These are phyloP conservation scores for Blumeriella jaapii DNA, from an alignment of 2,329 filamentous ascomycete species.

Conservation along the genomic window DNA sequence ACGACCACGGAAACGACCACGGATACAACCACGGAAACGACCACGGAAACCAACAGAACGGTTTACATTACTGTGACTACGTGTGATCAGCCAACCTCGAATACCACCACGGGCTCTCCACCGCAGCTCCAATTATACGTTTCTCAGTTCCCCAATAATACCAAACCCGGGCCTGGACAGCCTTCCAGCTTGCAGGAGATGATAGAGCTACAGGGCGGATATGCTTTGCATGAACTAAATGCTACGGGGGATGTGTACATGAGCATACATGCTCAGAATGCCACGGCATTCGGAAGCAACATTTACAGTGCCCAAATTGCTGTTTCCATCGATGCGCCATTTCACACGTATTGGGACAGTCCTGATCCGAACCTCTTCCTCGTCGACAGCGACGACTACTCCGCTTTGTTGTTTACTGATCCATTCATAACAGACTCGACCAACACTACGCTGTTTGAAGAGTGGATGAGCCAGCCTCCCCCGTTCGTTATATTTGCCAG, in stretches of 20 bases:
- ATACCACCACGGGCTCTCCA: conserved; percentile 31
- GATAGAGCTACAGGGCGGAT: conserved; percentile 19
- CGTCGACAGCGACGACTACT: conserved; percentile 73
- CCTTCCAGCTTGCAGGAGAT: conserved; percentile 16
- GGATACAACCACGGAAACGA: conserved; percentile 13
- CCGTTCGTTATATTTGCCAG: conserved; percentile 73
- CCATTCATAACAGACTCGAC: conserved; percentile 48
- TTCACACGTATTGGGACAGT: conserved; percentile 48
- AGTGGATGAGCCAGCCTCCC: conserved; percentile 43
- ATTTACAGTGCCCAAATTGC: conserved; percentile 74
- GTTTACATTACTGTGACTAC: conserved; percentile 80
- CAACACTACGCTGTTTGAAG: conserved; percentile 36
- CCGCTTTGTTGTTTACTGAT: conserved; percentile 68
- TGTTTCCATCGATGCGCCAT: conserved; percentile 68
- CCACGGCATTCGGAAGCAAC: conserved; percentile 40
- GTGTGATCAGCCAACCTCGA: conserved; percentile 58
- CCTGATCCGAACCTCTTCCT: conserved; percentile 46
- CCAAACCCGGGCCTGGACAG: conserved; percentile 48
- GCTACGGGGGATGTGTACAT: conserved; percentile 62
- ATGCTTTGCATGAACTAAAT: conserved; percentile 43
- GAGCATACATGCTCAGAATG: conserved; percentile 58
- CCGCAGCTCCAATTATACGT: conserved; percentile 72
- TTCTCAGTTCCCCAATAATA: conserved; percentile 52
- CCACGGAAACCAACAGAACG: conserved; percentile 13
- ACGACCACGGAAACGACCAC: conserved; percentile 9